A percentile compares a stretch with the other conserved stretches of the same genome.
These are phyloP conservation scores for Saccharum spontaneum DNA, from an alignment of 176 grass and related monocot species.

Conservation along the genomic window DNA sequence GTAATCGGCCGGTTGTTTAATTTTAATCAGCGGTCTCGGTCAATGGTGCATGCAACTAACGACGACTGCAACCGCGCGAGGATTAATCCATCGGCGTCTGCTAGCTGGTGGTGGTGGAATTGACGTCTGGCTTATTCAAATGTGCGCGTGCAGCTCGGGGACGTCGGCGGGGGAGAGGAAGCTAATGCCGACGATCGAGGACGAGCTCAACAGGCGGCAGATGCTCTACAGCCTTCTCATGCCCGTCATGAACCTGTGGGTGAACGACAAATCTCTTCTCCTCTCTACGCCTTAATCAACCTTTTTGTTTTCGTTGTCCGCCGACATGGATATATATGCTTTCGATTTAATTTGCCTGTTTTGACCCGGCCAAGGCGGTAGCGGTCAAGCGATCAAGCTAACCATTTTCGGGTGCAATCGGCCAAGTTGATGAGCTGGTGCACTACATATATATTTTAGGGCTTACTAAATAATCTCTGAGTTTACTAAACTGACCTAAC, in stretches of 20 bases:
- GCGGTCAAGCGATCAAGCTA: neutral
- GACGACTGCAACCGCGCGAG: neutral
- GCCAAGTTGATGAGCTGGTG: neutral
- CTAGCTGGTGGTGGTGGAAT: neutral
- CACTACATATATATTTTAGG: neutral
- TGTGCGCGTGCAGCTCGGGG: conserved; percentile 63
- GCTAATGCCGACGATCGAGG: conserved; percentile 91
- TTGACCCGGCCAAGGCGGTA: conserved; percentile 22
- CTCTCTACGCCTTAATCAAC: neutral
- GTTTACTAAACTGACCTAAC: neutral
- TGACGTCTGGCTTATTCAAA: conserved; percentile 26
- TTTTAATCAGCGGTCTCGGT: neutral
- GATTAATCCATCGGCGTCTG: neutral
- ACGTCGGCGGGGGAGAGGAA: conserved; percentile 98
- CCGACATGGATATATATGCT: neutral
- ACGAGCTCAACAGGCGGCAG: conserved; percentile 74
- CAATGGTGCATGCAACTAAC: neutral
- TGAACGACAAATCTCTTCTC: neutral
- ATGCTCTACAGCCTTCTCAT: conserved; percentile 92
- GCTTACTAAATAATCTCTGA: neutral
- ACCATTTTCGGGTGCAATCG: conserved; percentile 13
- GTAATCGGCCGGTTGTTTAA: neutral
- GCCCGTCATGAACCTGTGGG: conserved; percentile 93
- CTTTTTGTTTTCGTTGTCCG: neutral
- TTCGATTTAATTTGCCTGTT: conserved; percentile 9